phyloP scores from a whole-genome alignment of 176 grass and related monocot species.

The Aegilops longissima region DNA sequence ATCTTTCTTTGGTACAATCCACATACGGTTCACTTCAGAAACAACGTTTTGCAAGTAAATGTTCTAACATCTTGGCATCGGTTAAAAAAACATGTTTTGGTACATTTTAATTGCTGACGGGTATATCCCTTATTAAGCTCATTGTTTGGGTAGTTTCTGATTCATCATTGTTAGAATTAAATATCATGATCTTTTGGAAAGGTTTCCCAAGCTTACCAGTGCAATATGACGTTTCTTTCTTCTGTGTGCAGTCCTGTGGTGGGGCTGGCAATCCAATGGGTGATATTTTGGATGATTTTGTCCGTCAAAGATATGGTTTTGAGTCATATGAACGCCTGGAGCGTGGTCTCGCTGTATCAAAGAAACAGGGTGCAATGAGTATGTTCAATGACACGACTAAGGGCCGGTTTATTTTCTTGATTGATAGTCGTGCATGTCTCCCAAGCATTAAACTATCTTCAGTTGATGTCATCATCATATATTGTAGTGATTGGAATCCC shows the following conservation, averaged over 20 bases:
- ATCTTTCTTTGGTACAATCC: not conserved
- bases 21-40: not conserved
- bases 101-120: not conserved
- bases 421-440: slow-evolving; percentile 79
- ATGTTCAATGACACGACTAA: slow-evolving; percentile 88
- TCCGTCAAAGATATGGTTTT: slow-evolving; percentile 82
- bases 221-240: slow-evolving; percentile 33
- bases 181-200: not conserved
- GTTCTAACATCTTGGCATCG: not conserved
- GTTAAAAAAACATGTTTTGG: not conserved
- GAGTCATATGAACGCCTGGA: slow-evolving; percentile 84
- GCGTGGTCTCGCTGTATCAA: slow-evolving; percentile 55
- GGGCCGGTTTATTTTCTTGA: slow-evolving; percentile 84
- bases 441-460: slow-evolving; percentile 83
- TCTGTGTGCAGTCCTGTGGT: slow-evolving; percentile 57
- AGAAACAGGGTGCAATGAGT: slow-evolving; percentile 69
- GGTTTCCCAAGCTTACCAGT: slow-evolving; percentile 9
- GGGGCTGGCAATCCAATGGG: slow-evolving; percentile 75
- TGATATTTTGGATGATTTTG: slow-evolving; percentile 91
- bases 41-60: not conserved
- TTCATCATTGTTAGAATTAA: slow-evolving; percentile 18
- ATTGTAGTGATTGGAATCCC: slow-evolving; percentile 86
- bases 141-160: slow-evolving; percentile 33
- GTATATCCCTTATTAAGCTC: slow-evolving; percentile 15
- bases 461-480: slow-evolving; percentile 88